phyloP scores from a whole-genome alignment of 345 rosid species.

The Lenwebbia sp. region DNA sequence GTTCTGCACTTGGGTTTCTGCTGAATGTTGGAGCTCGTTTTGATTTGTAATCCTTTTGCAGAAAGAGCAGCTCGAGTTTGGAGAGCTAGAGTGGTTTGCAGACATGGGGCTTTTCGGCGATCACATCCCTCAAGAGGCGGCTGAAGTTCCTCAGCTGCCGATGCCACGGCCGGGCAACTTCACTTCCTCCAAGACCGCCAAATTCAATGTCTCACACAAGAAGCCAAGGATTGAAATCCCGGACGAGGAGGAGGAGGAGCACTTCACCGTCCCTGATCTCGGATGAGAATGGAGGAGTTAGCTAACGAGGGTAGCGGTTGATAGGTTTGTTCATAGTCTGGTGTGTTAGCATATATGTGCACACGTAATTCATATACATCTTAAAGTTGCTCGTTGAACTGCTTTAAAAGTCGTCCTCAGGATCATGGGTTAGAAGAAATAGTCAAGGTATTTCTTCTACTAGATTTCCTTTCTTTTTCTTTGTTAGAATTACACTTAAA shows the following conservation, averaged over 20 bases:
- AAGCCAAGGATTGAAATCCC: constrained; percentile 59
- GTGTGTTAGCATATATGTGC: neutral
- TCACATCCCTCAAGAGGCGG: constrained; percentile 51
- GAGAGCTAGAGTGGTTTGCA: constrained; percentile 77
- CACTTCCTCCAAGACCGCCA: constrained; percentile 35
- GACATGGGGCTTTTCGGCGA: constrained; percentile 68
- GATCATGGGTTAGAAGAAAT: neutral
- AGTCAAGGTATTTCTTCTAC: neutral
- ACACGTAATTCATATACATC: neutral
- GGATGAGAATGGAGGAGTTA: constrained; percentile 23
- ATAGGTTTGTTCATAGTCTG: neutral
- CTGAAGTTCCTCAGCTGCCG: constrained; percentile 87
- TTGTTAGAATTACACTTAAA: neutral
- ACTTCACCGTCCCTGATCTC: constrained; percentile 83
- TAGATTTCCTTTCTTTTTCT: neutral
- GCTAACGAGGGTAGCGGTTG: neutral
- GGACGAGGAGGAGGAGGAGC: constrained; percentile 73
- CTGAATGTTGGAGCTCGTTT: neutral
- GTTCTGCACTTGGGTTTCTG: neutral
- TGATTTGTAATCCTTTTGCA: constrained; percentile 8
- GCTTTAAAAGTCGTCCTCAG: neutral
- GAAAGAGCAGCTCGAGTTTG: constrained; percentile 74
- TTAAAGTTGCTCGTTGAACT: neutral
- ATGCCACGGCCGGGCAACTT: constrained; percentile 18
- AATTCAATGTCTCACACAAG: constrained; percentile 44